A percentile compares a stretch with the other conserved stretches of the same genome.
Conservation (phyloP, 2,329 filamentous ascomycete genomes). For the Sclerotinia borealis region DNA sequence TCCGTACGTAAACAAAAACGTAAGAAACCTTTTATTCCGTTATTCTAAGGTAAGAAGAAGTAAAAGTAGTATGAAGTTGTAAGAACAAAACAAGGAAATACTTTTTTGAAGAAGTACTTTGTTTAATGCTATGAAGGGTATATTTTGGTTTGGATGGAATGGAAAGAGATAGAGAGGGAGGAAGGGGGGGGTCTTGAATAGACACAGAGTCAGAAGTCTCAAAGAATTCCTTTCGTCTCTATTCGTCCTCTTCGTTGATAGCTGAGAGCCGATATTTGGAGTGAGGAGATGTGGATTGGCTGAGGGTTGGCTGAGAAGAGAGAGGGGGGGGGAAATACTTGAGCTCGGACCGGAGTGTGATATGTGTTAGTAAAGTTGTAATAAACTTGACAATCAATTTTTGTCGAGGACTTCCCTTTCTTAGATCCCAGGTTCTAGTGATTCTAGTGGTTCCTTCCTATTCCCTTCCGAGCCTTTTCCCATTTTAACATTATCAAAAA, state of each 20-base stretch:
- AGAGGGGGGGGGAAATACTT: not conserved
- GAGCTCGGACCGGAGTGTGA: not conserved
- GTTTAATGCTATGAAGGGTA: not conserved
- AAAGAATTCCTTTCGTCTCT: not conserved
- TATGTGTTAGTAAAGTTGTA: too few species aligned
- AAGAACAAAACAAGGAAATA: not conserved
- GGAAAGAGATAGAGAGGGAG: not conserved
- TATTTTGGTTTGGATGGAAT: not conserved
- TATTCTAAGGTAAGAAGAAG: not conserved
- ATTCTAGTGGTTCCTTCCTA: not conserved
- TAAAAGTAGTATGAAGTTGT: not conserved
- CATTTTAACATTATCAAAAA: too few species aligned
- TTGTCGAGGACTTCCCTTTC: not conserved
- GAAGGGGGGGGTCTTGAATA: not conserved
- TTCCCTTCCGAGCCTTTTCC: not conserved
- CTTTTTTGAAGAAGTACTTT: not conserved
- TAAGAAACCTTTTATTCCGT: not conserved
- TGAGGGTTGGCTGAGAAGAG: not conserved
- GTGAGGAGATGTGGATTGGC: constrained; percentile 1
- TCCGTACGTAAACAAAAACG: constrained; percentile 2
- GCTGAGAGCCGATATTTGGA: not conserved
- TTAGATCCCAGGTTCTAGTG: not conserved
- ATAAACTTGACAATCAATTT: not conserved
- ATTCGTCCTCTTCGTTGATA: not conserved
- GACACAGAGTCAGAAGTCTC: not conserved